These are phyloP conservation scores for Aspergillus tanneri DNA, from an alignment of 2,329 filamentous ascomycete genomes.

Conservation along the genomic window DNA sequence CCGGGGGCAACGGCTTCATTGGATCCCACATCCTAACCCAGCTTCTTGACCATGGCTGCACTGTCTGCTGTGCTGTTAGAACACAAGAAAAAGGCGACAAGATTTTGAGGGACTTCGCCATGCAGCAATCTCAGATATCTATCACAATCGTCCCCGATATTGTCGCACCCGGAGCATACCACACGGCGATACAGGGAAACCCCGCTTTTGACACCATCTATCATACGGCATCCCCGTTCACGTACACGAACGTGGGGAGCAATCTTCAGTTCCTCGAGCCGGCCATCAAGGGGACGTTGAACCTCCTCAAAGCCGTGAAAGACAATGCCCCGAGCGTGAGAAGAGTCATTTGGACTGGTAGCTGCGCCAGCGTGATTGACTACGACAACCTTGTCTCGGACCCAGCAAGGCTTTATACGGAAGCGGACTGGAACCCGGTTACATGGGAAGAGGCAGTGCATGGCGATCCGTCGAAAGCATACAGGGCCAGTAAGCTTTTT, in stretches of 20 bases:
- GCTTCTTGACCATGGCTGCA: not conserved
- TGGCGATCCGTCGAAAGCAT: not conserved
- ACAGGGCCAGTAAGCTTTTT: not conserved
- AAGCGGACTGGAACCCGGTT: slow-evolving; percentile 1
- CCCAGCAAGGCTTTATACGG: slow-evolving; percentile 6
- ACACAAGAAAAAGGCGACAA: not conserved
- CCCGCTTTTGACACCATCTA: not conserved
- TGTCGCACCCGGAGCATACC: not conserved
- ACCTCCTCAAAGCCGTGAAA: slow-evolving; percentile 3
- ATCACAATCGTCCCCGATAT: not conserved
- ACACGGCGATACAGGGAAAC: not conserved
- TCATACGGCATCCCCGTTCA: not conserved
- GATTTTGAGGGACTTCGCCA: not conserved
- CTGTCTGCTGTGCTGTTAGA: not conserved
- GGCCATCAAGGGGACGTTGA: not conserved
- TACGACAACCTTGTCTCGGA: slow-evolving; percentile 12
- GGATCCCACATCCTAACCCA: not conserved
- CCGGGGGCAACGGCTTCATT: not conserved
- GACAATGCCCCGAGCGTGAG: slow-evolving; percentile 12
- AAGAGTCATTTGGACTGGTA: slow-evolving; percentile 14
- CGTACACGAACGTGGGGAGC: not conserved
- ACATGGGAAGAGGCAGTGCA: not conserved
- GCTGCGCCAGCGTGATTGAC: slow-evolving; percentile 13
- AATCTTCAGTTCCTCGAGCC: not conserved
- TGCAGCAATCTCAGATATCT: not conserved